Conservation (phyloP, 2,329 filamentous ascomycete species). For the Diaporthe sp. region DNA sequence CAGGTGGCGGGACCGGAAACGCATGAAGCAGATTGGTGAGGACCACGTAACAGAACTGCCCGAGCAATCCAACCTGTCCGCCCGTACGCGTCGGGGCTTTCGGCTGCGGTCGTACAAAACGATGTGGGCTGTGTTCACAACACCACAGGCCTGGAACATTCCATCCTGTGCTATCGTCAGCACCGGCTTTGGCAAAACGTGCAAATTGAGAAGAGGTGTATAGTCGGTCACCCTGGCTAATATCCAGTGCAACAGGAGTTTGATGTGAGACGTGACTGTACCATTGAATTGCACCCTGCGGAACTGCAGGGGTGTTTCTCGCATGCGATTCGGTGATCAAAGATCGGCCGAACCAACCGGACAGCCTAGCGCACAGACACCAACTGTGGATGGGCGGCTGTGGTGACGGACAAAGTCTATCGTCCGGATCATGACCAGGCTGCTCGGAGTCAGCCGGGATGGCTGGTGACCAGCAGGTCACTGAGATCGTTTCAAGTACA, state of each 20-base stretch:
- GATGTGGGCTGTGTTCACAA: neutral
- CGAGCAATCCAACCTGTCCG: neutral
- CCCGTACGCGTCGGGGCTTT: neutral
- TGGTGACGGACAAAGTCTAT: constrained; percentile 11
- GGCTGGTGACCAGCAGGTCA: neutral
- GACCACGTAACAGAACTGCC: neutral
- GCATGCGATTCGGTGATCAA: constrained; percentile 28
- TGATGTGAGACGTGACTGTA: constrained; percentile 16
- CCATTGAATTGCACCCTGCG: neutral
- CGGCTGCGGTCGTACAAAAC: neutral
- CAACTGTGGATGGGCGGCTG: neutral
- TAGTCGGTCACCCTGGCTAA: constrained; percentile 1
- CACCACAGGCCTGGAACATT: neutral
- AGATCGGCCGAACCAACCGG: constrained; percentile 26
- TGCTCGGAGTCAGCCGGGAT: constrained; percentile 18
- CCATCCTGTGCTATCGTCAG: constrained; percentile 8
- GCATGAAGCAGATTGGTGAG: neutral
- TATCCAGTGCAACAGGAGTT: constrained; percentile 12
- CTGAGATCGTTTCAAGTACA: constrained; percentile 16
- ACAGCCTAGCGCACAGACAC: constrained; percentile 16
- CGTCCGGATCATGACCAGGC: neutral
- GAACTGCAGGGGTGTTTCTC: constrained; percentile 14
- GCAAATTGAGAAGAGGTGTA: neutral
- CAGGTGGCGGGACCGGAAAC: neutral
- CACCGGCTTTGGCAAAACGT: constrained; percentile 17